These are phyloP conservation scores for Amanita rubescens DNA, from an alignment of 768 basidiomycete genomes.

Conservation along the genomic window DNA sequence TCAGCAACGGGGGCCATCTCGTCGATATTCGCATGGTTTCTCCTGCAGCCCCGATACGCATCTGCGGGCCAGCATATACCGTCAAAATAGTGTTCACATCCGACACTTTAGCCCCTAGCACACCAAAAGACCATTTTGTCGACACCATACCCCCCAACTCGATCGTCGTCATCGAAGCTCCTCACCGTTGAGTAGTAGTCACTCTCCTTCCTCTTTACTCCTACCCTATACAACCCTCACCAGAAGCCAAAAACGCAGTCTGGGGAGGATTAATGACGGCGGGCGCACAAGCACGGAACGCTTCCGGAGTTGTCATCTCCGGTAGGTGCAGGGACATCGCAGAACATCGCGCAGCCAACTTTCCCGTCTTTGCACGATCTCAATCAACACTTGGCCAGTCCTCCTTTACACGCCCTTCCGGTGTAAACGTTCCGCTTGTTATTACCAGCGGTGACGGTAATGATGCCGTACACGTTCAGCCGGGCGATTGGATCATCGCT, in stretches of 20 bases:
- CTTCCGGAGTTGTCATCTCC: slow-evolving; percentile 72
- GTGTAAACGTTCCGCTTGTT: slow-evolving; percentile 58
- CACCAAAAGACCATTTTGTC: slow-evolving; percentile 67
- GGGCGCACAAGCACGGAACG: slow-evolving; percentile 66
- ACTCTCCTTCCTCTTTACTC: neutral
- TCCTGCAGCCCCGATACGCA: slow-evolving; percentile 28
- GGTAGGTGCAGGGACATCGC: slow-evolving; percentile 80
- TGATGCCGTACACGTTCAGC: slow-evolving; percentile 46
- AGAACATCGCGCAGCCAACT: slow-evolving; percentile 62
- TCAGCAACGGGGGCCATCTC: slow-evolving; percentile 69
- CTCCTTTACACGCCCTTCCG: slow-evolving; percentile 75
- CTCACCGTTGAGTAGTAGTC: slow-evolving; percentile 42
- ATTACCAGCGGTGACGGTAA: slow-evolving; percentile 30
- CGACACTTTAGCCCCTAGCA: slow-evolving; percentile 56
- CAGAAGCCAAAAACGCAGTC: slow-evolving; percentile 74
- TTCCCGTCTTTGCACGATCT: slow-evolving; percentile 79
- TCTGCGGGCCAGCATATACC: slow-evolving; percentile 80
- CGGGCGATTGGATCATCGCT: slow-evolving; percentile 80
- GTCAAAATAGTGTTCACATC: slow-evolving; percentile 69
- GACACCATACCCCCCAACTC: slow-evolving; percentile 62
- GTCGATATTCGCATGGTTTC: slow-evolving; percentile 65
- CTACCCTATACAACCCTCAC: slow-evolving; percentile 8
- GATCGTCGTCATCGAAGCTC: slow-evolving; percentile 70
- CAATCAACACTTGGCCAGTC: slow-evolving; percentile 84
- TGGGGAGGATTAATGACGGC: slow-evolving; percentile 94